Conservation (phyloP, 129 eudicot species). For the Centrapalus pauciflorus region DNA sequence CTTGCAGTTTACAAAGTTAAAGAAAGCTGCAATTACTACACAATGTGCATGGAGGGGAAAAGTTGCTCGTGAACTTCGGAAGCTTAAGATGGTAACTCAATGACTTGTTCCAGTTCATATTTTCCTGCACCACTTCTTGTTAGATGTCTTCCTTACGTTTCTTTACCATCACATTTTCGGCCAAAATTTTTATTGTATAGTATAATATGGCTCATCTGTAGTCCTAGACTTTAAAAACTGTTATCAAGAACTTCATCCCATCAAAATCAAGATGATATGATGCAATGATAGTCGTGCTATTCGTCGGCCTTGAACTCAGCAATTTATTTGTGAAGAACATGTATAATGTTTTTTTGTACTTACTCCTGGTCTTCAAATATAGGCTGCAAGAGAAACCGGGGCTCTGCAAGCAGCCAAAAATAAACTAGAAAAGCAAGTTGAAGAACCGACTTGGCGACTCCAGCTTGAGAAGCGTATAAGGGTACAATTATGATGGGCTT, state of each 20-base stretch:
- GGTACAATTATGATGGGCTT: conserved; percentile 33
- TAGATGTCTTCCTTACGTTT: neutral
- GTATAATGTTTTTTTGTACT: neutral
- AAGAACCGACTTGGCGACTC: conserved; percentile 83
- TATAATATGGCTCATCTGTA: neutral
- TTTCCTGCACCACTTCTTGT: neutral
- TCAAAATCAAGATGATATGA: neutral
- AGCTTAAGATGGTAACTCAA: conserved; percentile 85
- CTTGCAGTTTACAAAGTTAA: conserved; percentile 36
- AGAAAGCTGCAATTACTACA: conserved; percentile 64
- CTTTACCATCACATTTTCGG: neutral
- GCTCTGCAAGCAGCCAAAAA: conserved; percentile 93
- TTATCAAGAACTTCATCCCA: neutral
- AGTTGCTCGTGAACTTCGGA: conserved; percentile 80
- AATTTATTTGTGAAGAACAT: neutral
- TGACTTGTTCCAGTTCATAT: conserved; percentile 12
- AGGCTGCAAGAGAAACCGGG: conserved; percentile 97
- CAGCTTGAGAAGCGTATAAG: conserved; percentile 95
- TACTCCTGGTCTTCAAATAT: conserved; percentile 2
- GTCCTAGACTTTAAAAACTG: neutral
- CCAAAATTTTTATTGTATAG: neutral
- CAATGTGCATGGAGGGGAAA: conserved; percentile 85
- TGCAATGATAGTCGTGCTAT: neutral
- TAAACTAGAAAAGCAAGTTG: conserved; percentile 93
- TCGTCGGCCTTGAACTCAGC: neutral